phyloP scores from a whole-genome alignment of 148 eudicot genomes.

The Silene conica region DNA sequence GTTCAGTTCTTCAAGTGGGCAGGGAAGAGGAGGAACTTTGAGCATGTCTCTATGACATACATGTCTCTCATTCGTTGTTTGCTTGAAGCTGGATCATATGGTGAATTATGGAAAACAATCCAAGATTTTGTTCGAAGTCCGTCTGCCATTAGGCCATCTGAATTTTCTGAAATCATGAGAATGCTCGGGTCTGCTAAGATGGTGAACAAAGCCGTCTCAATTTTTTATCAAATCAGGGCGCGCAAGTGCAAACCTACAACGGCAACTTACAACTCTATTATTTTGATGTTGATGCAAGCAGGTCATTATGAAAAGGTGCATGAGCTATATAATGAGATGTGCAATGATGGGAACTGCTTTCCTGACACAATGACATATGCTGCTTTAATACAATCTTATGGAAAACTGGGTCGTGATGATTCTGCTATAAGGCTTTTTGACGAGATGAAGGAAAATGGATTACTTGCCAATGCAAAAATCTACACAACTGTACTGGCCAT shows the following conservation, averaged over 20 bases:
- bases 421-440: conserved; percentile 72
- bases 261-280: conserved; percentile 71
- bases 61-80: conserved; percentile 71
- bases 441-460: conserved; percentile 87
- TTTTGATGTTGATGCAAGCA: conserved; percentile 84
- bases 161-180: conserved; percentile 65
- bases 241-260: conserved; percentile 80
- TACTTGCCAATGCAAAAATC: conserved; percentile 73
- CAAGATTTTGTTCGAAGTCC: conserved; percentile 75
- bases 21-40: conserved; percentile 76
- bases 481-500: conserved; percentile 71
- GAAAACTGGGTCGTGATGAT: conserved; percentile 70
- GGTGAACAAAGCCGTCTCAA: conserved; percentile 77
- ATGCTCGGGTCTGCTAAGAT: conserved; percentile 80
- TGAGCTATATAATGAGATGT: conserved; percentile 92
- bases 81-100: conserved; percentile 57
- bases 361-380: conserved; percentile 83
- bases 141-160: conserved; percentile 55
- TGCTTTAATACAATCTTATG: conserved; percentile 74
- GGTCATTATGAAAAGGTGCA: conserved; percentile 85
- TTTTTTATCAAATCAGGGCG: conserved; percentile 74
- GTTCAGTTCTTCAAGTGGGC: conserved; percentile 92
- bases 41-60: conserved; percentile 76
- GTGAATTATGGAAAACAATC: conserved; percentile 82
- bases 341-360: conserved; percentile 71